Evolutionary conservation across 352 stramenopile genomes (phyloP), one percentile per base, ranked within the genome.

Genomic region (Phytophthora macrochlamydospora): DNA sequence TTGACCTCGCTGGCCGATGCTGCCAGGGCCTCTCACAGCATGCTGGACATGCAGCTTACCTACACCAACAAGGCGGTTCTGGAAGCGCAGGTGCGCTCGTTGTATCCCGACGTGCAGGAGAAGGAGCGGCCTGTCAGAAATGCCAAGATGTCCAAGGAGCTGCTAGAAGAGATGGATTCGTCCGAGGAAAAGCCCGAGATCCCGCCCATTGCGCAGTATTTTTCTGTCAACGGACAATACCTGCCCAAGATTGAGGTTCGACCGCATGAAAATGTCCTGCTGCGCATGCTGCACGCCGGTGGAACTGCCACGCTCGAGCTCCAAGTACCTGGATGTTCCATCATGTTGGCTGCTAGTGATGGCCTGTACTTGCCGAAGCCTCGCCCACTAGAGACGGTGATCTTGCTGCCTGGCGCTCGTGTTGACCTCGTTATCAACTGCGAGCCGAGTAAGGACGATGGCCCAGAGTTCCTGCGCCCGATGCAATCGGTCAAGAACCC

Each of bases 211-310:
- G 78, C 66, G 9, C 73, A 76, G 31, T 94, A 89, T 64, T 88
- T 89, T 56, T 79, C 74, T 0, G 74, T 93, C 7, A 94, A 94
- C 55, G 87, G 87, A 11, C 78, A 89, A 53, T 89, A 84, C 54
- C 51, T 90, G 56, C 83, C 85, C 11, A 87, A 78, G 58, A 79
- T 94, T 32, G 56, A 81, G 50, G 60, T 92, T 9, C 63, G 59
- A 6, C 78, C 80, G 8, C 59, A 78, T 35, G 80, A 89, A 51
- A 86, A 89, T 54, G 63, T 85, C 1, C 54, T 85, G 14, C 79
- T 91, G 31, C 81, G 87, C 0, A 54, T 94, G 42, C 31, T 94
- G 45, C 88, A 94, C 51, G 79, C 78, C 28, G 85, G 79, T 29
- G 72, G 73, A 7, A 82, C 78, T 4, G 75, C 76, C 35, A 68